A percentile compares a stretch with the other conserved stretches of the same genome.
These are phyloP conservation scores for Corynespora cassiicola DNA, from an alignment of 2,329 filamentous ascomycete species.

Conservation along the genomic window DNA sequence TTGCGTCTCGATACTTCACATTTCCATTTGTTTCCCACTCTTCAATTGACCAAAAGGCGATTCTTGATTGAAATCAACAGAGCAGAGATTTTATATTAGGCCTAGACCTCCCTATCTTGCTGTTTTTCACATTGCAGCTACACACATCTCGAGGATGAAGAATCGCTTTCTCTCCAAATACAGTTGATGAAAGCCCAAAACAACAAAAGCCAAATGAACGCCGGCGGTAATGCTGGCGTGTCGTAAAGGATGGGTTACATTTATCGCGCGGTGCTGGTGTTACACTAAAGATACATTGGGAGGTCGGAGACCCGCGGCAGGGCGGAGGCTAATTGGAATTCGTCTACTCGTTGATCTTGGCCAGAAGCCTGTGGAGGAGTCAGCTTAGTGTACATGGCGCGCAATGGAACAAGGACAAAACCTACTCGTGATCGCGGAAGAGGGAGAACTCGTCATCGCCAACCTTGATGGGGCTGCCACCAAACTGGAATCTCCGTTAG, in stretches of 20 bases:
- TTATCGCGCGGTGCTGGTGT: slow-evolving; percentile 22
- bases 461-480: slow-evolving; percentile 94
- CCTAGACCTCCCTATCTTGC: slow-evolving; percentile 11
- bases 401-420: slow-evolving; percentile 32
- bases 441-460: slow-evolving; percentile 96
- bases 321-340: background rate
- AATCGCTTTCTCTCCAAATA: slow-evolving; percentile 20
- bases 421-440: slow-evolving; percentile 98
- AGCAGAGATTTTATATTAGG: slow-evolving; percentile 28
- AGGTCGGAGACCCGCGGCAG: slow-evolving; percentile 1
- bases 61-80: no score
- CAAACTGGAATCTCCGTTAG: slow-evolving; percentile 72
- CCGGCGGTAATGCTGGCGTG: slow-evolving; percentile 37
- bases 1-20: no score
- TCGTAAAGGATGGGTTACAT: slow-evolving; percentile 16
- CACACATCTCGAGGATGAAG: slow-evolving; percentile 18
- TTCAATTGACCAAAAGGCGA: no score
- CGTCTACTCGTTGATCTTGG: slow-evolving; percentile 95
- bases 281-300: slow-evolving; percentile 37
- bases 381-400: slow-evolving; percentile 6
- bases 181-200: slow-evolving; percentile 21
- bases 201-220: slow-evolving; percentile 29
- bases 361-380: slow-evolving; percentile 74
- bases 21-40: no score
- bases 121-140: slow-evolving; percentile 23